phyloP scores from a whole-genome alignment of 768 basidiomycete species.

The Leccinum subgranulosum region DNA sequence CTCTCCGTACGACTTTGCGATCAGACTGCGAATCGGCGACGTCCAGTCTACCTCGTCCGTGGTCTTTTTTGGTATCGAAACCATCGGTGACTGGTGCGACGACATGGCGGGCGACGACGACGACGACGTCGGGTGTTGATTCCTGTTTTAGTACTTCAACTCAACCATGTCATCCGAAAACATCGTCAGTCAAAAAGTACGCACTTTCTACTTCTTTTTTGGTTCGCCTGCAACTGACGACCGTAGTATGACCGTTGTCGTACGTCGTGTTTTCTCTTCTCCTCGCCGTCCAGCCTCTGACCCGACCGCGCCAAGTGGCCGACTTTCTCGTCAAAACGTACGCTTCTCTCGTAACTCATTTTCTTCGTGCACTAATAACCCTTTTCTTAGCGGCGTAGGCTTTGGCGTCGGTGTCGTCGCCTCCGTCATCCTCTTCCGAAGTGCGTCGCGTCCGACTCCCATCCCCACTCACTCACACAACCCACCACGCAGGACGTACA shows the following conservation, averaged over 20 bases:
- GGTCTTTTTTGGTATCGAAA: slow-evolving; percentile 46
- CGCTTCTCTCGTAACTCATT: slow-evolving; percentile 24
- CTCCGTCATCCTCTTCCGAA: slow-evolving; percentile 87
- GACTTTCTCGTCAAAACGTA: slow-evolving; percentile 87
- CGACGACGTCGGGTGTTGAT: slow-evolving; percentile 10
- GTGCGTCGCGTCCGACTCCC: slow-evolving; percentile 47
- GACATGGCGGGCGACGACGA: slow-evolving; percentile 43
- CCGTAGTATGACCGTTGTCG: slow-evolving; percentile 80
- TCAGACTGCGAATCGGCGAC: slow-evolving; percentile 76
- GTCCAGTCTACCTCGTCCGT: slow-evolving; percentile 98
- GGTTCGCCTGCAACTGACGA: not conserved
- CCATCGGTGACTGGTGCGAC: slow-evolving; percentile 77
- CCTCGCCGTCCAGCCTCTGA: slow-evolving; percentile 19
- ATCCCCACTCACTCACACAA: slow-evolving; percentile 3
- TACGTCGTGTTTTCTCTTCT: slow-evolving; percentile 46
- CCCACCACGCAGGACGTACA: slow-evolving; percentile 64
- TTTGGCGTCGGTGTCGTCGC: slow-evolving; percentile 86
- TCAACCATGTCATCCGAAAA: slow-evolving; percentile 61
- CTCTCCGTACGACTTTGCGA: slow-evolving; percentile 69
- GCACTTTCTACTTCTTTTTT: not conserved
- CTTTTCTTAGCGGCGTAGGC: slow-evolving; percentile 66
- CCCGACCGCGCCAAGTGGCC: slow-evolving; percentile 46
- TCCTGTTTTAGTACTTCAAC: slow-evolving; percentile 37
- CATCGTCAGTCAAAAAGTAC: slow-evolving; percentile 84
- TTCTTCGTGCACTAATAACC: slow-evolving; percentile 5